A percentile compares a stretch with the other conserved stretches of the same genome.
Evolutionary conservation across 208 protist genomes (phyloP).

Genomic region (Angomonas deanei): DNA sequence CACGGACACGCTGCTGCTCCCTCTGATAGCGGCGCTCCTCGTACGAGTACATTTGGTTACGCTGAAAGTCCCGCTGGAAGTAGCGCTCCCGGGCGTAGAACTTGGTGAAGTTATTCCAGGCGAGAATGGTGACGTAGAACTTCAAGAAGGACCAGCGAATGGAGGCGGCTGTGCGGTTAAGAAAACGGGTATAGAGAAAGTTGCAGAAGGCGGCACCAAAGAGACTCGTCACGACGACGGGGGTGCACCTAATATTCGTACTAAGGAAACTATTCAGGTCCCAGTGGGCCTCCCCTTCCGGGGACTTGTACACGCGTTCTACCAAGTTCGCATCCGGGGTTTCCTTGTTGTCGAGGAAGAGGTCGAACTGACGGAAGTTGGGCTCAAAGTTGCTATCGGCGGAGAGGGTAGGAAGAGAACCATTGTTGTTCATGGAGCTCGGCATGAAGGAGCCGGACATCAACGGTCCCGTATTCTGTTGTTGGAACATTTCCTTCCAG

Average conservation of each 20-base stretch:
- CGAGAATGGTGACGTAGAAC: slow-evolving; percentile 60
- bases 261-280: slow-evolving; percentile 50
- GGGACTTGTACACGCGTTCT: slow-evolving; percentile 69
- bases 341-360: slow-evolving; percentile 71
- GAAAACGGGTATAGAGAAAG: slow-evolving; percentile 72
- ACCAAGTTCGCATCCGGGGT: slow-evolving; percentile 54
- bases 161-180: slow-evolving; percentile 61
- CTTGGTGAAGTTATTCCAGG: slow-evolving; percentile 83
- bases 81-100: slow-evolving; percentile 79
- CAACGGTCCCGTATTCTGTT: slow-evolving; percentile 10
- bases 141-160: slow-evolving; percentile 79
- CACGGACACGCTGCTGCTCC: slow-evolving; percentile 77
- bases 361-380: slow-evolving; percentile 88
- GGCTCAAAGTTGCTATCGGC: slow-evolving; percentile 72
- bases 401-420: slow-evolving; percentile 61
- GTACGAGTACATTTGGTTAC: slow-evolving; percentile 80
- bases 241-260: slow-evolving; percentile 70
- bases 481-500: neutral
- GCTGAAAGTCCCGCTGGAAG: slow-evolving; percentile 84
- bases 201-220: slow-evolving; percentile 68
- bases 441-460: slow-evolving; percentile 15
- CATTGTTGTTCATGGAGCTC: slow-evolving; percentile 74
- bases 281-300: slow-evolving; percentile 72
- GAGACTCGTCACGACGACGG: slow-evolving; percentile 64
- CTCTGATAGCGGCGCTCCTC: slow-evolving; percentile 81